Conservation (phyloP, 2,329 filamentous ascomycete species). For the Pyrenophora tritici-repentis region DNA sequence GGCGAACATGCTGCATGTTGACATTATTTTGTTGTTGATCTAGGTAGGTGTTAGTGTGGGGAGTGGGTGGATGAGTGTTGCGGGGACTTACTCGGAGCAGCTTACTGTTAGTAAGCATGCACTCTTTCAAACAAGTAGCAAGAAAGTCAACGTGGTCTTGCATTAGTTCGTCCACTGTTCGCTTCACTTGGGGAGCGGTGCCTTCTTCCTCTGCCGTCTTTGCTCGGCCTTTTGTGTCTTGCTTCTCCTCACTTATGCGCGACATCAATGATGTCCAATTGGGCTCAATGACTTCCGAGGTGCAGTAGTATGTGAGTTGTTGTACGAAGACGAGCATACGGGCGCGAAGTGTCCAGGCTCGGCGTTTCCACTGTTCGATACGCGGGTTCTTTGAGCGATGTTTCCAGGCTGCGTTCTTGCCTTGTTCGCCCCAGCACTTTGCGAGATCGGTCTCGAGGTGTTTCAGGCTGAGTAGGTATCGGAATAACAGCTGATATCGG, state of each 20-base stretch:
- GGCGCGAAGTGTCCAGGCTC: conserved; percentile 87
- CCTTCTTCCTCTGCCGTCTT: conserved; percentile 33
- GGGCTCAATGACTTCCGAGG: conserved; percentile 94
- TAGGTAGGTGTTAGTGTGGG: conserved; percentile 46
- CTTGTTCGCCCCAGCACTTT: conserved; percentile 88
- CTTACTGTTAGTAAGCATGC: conserved; percentile 97
- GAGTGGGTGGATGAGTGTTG: too few relatives aligned
- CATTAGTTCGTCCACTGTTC: conserved; percentile 97
- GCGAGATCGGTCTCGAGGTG: conserved; percentile 88
- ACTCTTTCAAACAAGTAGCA: conserved; percentile 97
- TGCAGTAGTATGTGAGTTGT: conserved; percentile 95
- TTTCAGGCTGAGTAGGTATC: conserved; percentile 86
- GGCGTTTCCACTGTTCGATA: conserved; percentile 89
- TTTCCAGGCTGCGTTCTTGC: conserved; percentile 78
- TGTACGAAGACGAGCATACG: conserved; percentile 98
- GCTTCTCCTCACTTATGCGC: conserved; percentile 67
- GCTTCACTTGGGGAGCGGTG: conserved; percentile 56
- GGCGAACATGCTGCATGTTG: conserved; percentile 92
- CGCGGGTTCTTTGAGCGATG: conserved; percentile 74
- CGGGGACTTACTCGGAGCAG: conserved; percentile 72
- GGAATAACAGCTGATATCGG: conserved; percentile 93
- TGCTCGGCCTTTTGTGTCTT: conserved; percentile 52
- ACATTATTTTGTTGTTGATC: conserved; percentile 98
- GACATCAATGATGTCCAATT: conserved; percentile 96
- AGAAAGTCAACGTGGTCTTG: conserved; percentile 98